Evolutionary conservation across 2,329 filamentous ascomycete genomes (phyloP), one percentile per base, ranked within the genome.

Genomic region (Ophiocordyceps unilateralis): DNA sequence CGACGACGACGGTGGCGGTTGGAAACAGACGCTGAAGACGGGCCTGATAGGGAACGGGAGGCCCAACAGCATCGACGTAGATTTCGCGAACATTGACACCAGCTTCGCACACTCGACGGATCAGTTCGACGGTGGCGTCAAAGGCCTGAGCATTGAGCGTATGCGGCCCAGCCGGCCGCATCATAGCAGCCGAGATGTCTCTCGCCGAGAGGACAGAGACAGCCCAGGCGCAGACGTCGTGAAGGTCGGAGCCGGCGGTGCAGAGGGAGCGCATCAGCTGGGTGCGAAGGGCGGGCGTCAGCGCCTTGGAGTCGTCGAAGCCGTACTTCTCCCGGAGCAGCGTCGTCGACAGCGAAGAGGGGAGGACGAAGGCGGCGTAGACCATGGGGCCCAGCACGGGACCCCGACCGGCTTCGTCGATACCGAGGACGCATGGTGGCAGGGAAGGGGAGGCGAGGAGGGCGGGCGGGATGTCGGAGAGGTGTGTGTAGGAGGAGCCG

Each of bases 131-230:
- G 0, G 89, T 96, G 4, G 89, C 84, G 60, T 94, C 88, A 76
- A 91, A 82, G 17, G 89, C 89, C 62, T 98, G 91, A 5, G 87
- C 86, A 58, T 98, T 98, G 49, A 98, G 75, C 98, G 65, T 95
- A 93, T 4, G 67, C 58, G 17, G 19, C 2, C 64, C 65, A 9
- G 67, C 66, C 2, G 78, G 72, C 10, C 73, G 70, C 53, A 91
- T 68, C 84, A 93, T 93, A 53, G 76, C 74, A 8, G 85, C 74
- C 36, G 72, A 75, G 53, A 94, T 93, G 63, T 89, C 83, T 39
- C 81, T 75, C 9, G 91, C 87, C 0, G 85, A 93, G 49, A 96
- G 76, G 17, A 81, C 69, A 20, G 80, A 72, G 7, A 83, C 78
- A 5, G 88, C 88, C 83, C 86, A 96, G 23, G 89, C 91, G 57